Base-by-base conservation (phyloP, 768 basidiomycete genomes). In the Lactifluus volemus region DNA sequence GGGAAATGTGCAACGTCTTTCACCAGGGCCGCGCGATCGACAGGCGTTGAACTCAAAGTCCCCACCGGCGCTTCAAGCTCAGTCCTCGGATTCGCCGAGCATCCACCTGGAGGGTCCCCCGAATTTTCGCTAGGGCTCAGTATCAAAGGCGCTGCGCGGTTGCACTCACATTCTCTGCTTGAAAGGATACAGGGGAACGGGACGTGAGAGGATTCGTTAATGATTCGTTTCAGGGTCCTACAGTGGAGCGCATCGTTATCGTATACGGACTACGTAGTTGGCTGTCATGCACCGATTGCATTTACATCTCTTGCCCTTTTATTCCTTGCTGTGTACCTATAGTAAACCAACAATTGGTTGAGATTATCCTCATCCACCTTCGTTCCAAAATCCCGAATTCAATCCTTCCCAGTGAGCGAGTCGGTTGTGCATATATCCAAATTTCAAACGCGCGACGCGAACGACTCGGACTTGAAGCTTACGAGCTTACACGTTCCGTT, bases 81-180 rank as follows among this genome's bases (percentile, higher is more conserved):
- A 53, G 15, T 50, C 19, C 47, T 58, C 47, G 39, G 38, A 25
- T 34, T 36, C 41, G 25, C 21, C 41, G 6, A 25, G 6, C 38
- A 10, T 29, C 5, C 44, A 14, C n/a, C 44, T 39, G 17, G 44
- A n/a, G 47, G 52, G 32, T n/a, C 48, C 1, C 39, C 51, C 14
- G 39, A 53, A 8, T 2, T 41, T 36, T 17, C 47, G n/a, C 29
- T 50, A 9, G 63, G 65, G 12, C 42, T 65, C 9, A 65, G 65
- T 19, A 65, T 65, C 48, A 66, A 65, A 42, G 63, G 65, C 1
- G 63, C 65, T 9, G 63, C 63, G 36, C 41, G 60, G 4, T 58
- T 63, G 21, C 54, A 47, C 38, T 45, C 59, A 2, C 32, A 64
- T 5, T 64, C 65, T 39, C 41, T 65, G 1, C 59, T 64, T 9